Evolutionary conservation across 1,284 basidiomycete species (phyloP), one percentile per base, ranked within the genome.

Genomic region (Tremellales sp.): DNA sequence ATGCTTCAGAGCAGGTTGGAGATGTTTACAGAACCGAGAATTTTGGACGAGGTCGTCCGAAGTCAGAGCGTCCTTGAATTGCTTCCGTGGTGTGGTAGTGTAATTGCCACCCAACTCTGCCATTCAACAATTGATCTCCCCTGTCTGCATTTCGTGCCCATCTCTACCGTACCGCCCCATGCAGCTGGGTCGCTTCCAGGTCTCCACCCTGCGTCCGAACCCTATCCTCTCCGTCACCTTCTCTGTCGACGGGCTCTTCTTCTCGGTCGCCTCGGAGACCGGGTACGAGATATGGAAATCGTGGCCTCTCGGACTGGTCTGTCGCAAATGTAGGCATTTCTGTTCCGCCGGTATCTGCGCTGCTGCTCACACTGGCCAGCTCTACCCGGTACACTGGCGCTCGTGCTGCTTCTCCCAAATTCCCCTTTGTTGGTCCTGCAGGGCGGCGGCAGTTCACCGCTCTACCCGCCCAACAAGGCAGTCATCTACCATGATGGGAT

Each of bases 391-490:
- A 91, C 88, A 1, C 77, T 97, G 3, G 76, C 83, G 14, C 77
- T 82, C 33, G 87, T 83, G 3, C 77, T 88, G 4, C 87, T 89
- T 1, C 74, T 91, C 44, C 88, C 92, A 59, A 78, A 82, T 19
- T 86, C 89, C 3, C 91, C 90, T 49, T 75, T 97, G 26, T 75
- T 95, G 37, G 91, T 92, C 66, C 81, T 97, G 32, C 79, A 94
- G 54, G 92, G 92, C 39, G 92, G 92, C 40, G 90, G 91, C 25
- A 77, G 82, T 41, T 86, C 85, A 64, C 92, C 92, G n/a, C 78
- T 88, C 5, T 97, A 91, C 71, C 84, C 92, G 24, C 88, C 87
- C 22, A 97, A 97, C 76, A 97, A 95, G 75, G 87, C 92, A 38
- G 79, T 95, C 47, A 71, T 97, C 38, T 95, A 87, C 84, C 86